Evolutionary conservation across 345 rosid genomes (phyloP).

Genomic region (Bruguiera gymnorhiza): DNA sequence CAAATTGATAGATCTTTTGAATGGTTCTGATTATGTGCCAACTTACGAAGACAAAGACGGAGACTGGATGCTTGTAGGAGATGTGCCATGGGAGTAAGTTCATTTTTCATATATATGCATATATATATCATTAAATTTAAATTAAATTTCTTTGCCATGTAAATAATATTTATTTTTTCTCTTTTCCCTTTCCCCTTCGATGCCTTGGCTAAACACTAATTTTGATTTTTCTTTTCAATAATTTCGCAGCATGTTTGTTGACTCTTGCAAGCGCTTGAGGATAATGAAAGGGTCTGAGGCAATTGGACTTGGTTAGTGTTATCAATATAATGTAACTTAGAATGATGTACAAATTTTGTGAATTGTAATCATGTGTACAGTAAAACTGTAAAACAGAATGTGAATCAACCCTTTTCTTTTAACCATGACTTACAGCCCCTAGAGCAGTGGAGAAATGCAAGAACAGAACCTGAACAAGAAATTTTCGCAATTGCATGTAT

Average conservation of each 20-base stretch:
- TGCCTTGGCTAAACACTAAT: background rate
- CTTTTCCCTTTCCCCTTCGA: background rate
- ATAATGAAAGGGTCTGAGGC: constrained; percentile 36
- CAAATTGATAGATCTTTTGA: constrained; percentile 25
- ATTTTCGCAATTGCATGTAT: background rate
- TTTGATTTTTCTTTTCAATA: background rate
- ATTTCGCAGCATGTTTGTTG: constrained; percentile 23
- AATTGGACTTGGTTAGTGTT: constrained; percentile 27
- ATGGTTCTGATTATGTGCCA: constrained; percentile 28
- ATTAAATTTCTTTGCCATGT: background rate
- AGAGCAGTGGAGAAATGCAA: constrained; percentile 38
- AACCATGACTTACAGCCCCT: constrained; percentile 18
- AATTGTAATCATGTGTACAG: background rate
- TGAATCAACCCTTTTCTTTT: background rate
- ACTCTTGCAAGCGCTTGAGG: constrained; percentile 31
- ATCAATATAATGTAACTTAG: background rate
- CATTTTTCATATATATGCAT: background rate
- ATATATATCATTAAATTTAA: background rate
- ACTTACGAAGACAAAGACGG: constrained; percentile 33
- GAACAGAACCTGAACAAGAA: constrained; percentile 53
- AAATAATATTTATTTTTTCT: background rate
- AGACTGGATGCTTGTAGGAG: constrained; percentile 37
- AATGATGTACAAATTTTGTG: background rate
- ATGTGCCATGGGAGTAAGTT: constrained; percentile 34
- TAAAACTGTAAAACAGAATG: background rate